Evolutionary conservation across 1,284 basidiomycete species (phyloP), one percentile per base, ranked within the genome.

Genomic region (Fomitopsis palustris): DNA sequence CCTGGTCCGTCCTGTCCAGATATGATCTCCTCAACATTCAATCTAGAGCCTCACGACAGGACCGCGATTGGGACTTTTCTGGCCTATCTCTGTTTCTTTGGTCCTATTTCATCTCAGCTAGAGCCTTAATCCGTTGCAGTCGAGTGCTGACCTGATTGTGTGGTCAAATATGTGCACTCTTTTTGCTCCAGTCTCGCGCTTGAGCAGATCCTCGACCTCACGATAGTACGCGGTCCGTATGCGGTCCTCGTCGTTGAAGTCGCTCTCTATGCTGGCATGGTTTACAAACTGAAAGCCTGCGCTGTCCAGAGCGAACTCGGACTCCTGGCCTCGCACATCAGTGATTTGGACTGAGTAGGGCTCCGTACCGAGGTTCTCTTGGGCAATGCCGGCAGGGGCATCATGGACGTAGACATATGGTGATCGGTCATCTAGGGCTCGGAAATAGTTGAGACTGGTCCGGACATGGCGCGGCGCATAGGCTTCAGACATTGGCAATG

Each of bases 91-190:
- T 16, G 27, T 37, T 9, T 14, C 21, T 42, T 54, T 54, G 23
- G 38, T 27, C 19, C 53, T 54, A 19, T 21, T 3, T 25, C 5
- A 14, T 29, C 23, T 27, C 25, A 33, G 25, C 23, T n/a, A 19
- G 23, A 45, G n/a, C 21, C 17, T 17, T 16, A 17, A 33, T 33
- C n/a, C 29, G 17, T 17, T 51, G 27, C 3, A 17, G 16, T 14
- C 17, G 47, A 31, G 5, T 51, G 12, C 47, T 31, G 23, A 63
- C 67, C 56, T 65, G 62, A 62, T 61, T 10, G 63, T 78, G 61
- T 80, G 75, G 59, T 80, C 76, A 29, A 81, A 80, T 53, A 81
- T 71, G 61, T 75, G 63, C 21, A 78, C 70, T 38, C 66, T 71
- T 62, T 72, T 74, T 8, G 74, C 78, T 2, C 75, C 77, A 0